Percentiles rank a stretch among this genome's conserved stretches.
Evolutionary conservation across 768 basidiomycete genomes (phyloP).

Genomic region (Agrocybe praecox): DNA sequence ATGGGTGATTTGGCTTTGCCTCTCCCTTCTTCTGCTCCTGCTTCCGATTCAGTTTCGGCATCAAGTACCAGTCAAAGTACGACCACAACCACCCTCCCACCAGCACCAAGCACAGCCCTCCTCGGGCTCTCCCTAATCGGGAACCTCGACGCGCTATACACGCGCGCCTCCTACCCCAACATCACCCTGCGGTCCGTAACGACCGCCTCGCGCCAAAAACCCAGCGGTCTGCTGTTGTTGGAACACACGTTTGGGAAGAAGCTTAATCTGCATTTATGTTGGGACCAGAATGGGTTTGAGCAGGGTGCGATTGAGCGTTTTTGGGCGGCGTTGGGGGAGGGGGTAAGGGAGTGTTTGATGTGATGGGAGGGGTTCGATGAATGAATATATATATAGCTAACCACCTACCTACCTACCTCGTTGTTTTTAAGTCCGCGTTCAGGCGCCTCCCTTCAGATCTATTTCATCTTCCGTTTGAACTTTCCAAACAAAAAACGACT

Average conservation of each 20-base stretch:
- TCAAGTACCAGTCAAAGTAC: no score
- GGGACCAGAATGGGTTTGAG: conserved; percentile 8
- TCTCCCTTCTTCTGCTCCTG: not conserved
- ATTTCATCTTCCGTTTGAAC: no score
- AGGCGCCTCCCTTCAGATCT: no score
- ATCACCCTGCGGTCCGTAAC: conserved; percentile 2
- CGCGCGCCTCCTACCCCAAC: not conserved
- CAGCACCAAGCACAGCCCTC: conserved; percentile 26
- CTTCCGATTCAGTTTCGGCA: no score
- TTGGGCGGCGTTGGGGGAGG: conserved; percentile 26
- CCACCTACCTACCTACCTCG: no score
- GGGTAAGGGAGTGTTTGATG: conserved; percentile 8
- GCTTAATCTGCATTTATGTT: conserved; percentile 4
- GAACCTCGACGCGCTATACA: conserved; percentile 5
- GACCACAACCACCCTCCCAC: conserved; percentile 17
- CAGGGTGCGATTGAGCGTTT: conserved; percentile 25
- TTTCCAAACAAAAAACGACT: no score
- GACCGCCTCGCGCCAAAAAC: conserved; percentile 2
- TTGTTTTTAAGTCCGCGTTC: no score
- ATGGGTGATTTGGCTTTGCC: not conserved
- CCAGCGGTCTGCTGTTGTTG: not conserved
- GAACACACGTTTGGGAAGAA: conserved; percentile 6
- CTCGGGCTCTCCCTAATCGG: conserved; percentile 6
- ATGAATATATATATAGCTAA: no score
- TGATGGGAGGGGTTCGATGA: no score